Evolutionary conservation across 805 yeast species (phyloP), one percentile per base, ranked within the genome.

Genomic region (Candida takata): DNA sequence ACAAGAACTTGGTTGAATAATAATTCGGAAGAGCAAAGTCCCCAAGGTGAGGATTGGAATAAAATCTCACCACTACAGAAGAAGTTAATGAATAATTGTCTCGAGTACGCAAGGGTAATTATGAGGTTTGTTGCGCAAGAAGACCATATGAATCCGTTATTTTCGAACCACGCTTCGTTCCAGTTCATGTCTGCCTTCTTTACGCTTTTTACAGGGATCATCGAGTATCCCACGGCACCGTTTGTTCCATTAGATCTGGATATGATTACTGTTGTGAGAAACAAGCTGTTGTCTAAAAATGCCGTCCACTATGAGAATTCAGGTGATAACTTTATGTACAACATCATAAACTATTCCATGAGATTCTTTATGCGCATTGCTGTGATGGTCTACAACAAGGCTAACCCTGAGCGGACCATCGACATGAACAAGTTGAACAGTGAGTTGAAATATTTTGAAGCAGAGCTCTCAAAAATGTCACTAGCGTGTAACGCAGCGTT

Each of bases 141-240:
- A 14, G 35, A 40, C 5, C 31, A 17, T 8, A 13, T 27, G 5
- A 41, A 31, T 11, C 35, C 41, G 13, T 17, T 43, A 5, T 43
- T 42, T 23, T 42, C 42, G 18, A 44, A 45, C 24, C 33, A 38
- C 26, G 37, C 41, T 1, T 24, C 41, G 0, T 49, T 44, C 36
- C 47, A 39, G 10, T 52, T 46, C 33, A 45, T 42, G 23, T 44
- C 53, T 12, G 45, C 56, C 3, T 52, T 49, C 40, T 50, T 47
- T 35, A 38, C 54, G 4, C 28, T 52, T 27, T 47, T 52, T 29
- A 43, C 49, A 7, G 46, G 52, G 15, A 27, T 42, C 5, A 24
- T 50, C 10, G 57, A 51, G 20, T 41, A 42, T 31, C 55, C 56
- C 10, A 34, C 13, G 4, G 36, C 48, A 2, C 27, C 28, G 10